Conservation (phyloP, 306 rosid genomes). For the Citrullus mucosospermus region DNA sequence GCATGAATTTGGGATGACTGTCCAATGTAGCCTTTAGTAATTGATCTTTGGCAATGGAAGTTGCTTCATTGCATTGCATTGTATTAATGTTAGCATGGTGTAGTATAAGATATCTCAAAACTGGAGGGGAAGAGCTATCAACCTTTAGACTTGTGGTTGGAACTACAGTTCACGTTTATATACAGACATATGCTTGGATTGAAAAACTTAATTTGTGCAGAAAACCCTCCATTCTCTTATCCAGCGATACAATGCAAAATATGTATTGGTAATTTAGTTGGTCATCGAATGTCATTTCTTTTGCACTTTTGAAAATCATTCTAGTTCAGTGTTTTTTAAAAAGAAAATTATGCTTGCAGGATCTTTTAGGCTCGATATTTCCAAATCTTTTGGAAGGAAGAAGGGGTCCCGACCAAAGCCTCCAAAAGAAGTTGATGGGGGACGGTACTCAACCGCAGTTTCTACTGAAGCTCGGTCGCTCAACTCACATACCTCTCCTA, state of each 20-base stretch:
- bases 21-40: neutral
- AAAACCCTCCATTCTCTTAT: neutral
- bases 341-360: slow-evolving; percentile 19
- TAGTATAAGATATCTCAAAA: too few relatives aligned
- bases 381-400: slow-evolving; percentile 35
- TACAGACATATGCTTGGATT: too few relatives aligned
- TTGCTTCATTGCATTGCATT: neutral
- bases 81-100: neutral
- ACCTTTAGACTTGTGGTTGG: too few relatives aligned
- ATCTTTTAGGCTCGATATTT: slow-evolving; percentile 23
- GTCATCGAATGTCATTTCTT: neutral
- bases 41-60: neutral
- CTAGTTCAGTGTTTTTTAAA: neutral
- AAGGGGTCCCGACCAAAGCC: slow-evolving; percentile 37
- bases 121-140: too few relatives aligned
- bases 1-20: neutral
- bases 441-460: slow-evolving; percentile 19
- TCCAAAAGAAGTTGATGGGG: slow-evolving; percentile 27
- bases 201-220: neutral
- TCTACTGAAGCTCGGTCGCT: slow-evolving; percentile 35
- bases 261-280: neutral
- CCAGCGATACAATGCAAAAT: neutral
- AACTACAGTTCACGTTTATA: too few relatives aligned
- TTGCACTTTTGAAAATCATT: neutral
- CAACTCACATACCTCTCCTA: slow-evolving; percentile 23